These are phyloP conservation scores for Thraustotheca clavata DNA, from an alignment of 352 stramenopile genomes.

Conservation along the genomic window DNA sequence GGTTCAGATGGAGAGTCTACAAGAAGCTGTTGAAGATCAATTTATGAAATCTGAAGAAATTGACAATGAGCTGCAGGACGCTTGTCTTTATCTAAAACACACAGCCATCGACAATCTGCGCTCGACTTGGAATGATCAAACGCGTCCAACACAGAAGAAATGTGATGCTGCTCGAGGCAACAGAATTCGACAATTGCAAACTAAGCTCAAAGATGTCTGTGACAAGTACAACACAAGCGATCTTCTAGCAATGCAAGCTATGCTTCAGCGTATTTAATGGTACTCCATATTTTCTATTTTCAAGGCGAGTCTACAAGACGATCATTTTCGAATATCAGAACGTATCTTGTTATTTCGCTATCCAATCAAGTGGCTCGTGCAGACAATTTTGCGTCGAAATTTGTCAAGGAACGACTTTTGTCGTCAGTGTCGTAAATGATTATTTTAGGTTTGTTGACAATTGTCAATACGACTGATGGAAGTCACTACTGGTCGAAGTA, in stretches of 20 bases:
- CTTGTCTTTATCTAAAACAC: constrained; percentile 1
- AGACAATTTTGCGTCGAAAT: neutral
- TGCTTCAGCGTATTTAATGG: constrained; percentile 13
- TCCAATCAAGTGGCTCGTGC: too few species aligned
- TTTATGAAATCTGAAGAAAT: neutral
- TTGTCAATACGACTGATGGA: too few species aligned
- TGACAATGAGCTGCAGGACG: constrained; percentile 9
- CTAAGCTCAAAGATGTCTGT: constrained; percentile 15
- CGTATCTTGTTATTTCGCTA: too few species aligned
- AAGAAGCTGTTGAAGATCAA: neutral
- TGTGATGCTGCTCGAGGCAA: neutral
- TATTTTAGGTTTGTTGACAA: too few species aligned
- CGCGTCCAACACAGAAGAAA: constrained; percentile 3
- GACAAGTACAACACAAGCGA: constrained; percentile 19
- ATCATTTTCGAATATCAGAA: too few species aligned
- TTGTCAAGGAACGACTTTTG: neutral
- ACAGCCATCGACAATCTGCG: neutral
- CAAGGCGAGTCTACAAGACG: too few species aligned
- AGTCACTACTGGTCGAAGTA: too few species aligned
- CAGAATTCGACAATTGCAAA: constrained; percentile 9
- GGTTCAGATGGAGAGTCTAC: neutral
- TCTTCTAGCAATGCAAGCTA: constrained; percentile 11
- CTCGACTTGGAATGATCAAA: neutral
- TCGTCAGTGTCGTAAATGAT: neutral
- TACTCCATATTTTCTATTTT: too few species aligned